These are phyloP conservation scores for Talaromyces sp. DNA, from an alignment of 2,329 filamentous ascomycete genomes.

Conservation along the genomic window DNA sequence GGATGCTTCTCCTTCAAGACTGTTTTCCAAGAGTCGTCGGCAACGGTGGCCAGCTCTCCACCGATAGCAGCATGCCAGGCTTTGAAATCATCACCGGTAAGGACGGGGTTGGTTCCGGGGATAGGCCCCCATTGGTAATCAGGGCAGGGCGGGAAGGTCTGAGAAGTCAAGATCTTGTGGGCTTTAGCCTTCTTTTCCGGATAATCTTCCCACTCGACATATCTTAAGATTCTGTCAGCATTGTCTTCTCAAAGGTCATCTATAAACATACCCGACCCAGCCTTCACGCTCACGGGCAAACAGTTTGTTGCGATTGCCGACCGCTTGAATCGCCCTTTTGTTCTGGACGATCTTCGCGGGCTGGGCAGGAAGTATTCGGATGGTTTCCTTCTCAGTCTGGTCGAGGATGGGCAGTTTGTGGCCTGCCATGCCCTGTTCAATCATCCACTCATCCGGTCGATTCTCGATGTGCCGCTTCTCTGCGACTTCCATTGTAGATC, in stretches of 20 bases:
- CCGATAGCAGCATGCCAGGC: constrained; percentile 53
- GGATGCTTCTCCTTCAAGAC: constrained; percentile 54
- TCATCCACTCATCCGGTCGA: background rate
- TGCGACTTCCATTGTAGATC: no score
- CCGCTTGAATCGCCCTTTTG: background rate
- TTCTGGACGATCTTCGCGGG: background rate
- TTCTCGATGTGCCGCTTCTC: no score
- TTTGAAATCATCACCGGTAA: constrained; percentile 54
- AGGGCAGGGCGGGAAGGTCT: constrained; percentile 46
- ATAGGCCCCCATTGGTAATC: constrained; percentile 55
- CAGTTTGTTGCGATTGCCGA: background rate
- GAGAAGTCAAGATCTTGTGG: constrained; percentile 48
- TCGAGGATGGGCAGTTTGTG: background rate
- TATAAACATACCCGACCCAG: background rate
- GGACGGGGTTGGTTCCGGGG: constrained; percentile 53
- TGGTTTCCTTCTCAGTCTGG: background rate
- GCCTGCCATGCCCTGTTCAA: background rate
- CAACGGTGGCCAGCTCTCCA: constrained; percentile 40
- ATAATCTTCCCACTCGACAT: constrained; percentile 66
- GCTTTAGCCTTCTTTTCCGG: constrained; percentile 61
- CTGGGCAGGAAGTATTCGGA: background rate
- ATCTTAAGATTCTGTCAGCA: no score
- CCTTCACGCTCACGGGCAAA: background rate
- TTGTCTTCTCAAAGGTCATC: no score
- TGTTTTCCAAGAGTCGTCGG: constrained; percentile 54